Evolutionary conservation across 768 basidiomycete genomes (phyloP), one percentile per base, ranked within the genome.

Genomic region (Russula sp.): DNA sequence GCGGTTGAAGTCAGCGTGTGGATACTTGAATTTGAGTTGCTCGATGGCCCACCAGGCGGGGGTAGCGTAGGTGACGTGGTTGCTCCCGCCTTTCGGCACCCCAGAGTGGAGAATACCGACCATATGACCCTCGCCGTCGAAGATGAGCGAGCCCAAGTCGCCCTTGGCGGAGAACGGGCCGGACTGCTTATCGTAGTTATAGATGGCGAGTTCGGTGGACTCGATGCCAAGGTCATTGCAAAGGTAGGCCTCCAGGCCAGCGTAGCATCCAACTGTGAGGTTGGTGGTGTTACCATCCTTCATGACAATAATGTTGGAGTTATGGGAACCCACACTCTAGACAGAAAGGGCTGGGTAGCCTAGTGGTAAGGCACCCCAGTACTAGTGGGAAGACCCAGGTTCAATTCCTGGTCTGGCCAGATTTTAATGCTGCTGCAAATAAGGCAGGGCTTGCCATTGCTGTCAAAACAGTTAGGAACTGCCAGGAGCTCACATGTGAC

Each of bases 111-210:
- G 59, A 31, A 60, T 27, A 18, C 49, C 59, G 40, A 60, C 51
- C 51, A 60, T 51, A 9, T 52, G 16, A 48, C 71, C 74, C 22
- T 65, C 44, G 59, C 70, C 72, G 52, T 71, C 65, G 62, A 70
- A 66, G 68, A 77, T 70, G 62, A 73, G 70, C 1, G 75, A 71
- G 51, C 76, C 76, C 4, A 73, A 77, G 66, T 77, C 75, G 5
- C 76, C 75, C 40, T 70, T 67, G 53, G 40, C 68, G 2, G 77
- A 75, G 69, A 77, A 77, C 11, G 45, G 10, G 44, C 70, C 68
- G 11, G 64, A 66, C 53, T 66, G 61, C 58, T 66, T 71, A 14
- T 53, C 40, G 32, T 69, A 74, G 60, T 72, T 72, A 53, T 72
- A 71, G 20, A 77, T 66, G 42, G 67, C 70, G n/a, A 71, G 57